Evolutionary conservation across 176 grass and related monocot species (phyloP).

Genomic region (Triticum urartu): DNA sequence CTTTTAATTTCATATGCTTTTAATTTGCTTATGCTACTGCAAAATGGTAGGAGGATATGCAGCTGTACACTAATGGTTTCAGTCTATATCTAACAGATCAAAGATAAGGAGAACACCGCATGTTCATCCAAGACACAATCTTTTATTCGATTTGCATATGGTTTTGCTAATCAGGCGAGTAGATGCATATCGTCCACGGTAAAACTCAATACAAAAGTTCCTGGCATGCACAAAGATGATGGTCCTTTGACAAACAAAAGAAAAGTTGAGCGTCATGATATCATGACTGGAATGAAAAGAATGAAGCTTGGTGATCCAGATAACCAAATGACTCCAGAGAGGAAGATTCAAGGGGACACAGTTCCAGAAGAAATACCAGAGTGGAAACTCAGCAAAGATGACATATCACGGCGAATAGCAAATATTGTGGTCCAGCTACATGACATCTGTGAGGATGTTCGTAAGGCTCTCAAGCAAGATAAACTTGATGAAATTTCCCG

Average conservation of each 20-base stretch:
- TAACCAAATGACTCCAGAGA: neutral
- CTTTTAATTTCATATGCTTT: neutral
- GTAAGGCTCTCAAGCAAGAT: conserved; percentile 10
- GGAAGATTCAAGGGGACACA: neutral
- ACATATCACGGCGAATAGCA: neutral
- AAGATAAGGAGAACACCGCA: neutral
- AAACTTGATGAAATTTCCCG: conserved; percentile 18
- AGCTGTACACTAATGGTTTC: neutral
- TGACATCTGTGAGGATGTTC: too few relatives aligned
- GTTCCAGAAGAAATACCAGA: neutral
- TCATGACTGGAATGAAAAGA: neutral
- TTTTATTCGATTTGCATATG: neutral
- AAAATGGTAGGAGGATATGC: neutral
- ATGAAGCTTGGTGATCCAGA: neutral
- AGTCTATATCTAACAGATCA: neutral
- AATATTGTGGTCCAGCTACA: too few relatives aligned
- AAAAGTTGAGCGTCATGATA: neutral
- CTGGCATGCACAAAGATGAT: neutral
- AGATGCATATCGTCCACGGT: neutral
- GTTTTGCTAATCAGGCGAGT: neutral
- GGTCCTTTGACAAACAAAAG: neutral
- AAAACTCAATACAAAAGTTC: neutral
- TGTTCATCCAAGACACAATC: neutral
- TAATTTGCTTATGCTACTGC: neutral
- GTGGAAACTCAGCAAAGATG: neutral